Evolutionary conservation across 352 stramenopile species (phyloP).

Genomic region (Phytophthora rubi): DNA sequence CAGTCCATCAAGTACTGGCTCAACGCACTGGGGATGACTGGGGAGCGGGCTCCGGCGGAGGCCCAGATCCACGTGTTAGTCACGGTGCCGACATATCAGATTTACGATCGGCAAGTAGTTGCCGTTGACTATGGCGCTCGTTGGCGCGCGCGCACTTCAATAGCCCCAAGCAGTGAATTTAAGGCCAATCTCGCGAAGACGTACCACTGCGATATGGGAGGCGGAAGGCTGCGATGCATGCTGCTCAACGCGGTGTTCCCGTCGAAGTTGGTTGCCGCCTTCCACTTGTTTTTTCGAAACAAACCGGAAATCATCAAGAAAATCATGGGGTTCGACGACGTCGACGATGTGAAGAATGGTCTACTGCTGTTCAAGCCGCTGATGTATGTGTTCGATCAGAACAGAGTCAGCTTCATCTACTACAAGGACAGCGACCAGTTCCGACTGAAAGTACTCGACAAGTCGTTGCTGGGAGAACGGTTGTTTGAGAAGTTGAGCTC

Average conservation of each 20-base stretch:
- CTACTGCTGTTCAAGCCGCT: slow-evolving; percentile 35
- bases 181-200: slow-evolving; percentile 10
- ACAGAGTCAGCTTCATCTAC: slow-evolving; percentile 32
- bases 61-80: neutral
- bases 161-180: neutral
- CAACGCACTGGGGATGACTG: neutral
- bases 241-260: slow-evolving; percentile 23
- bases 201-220: slow-evolving; percentile 23
- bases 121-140: neutral
- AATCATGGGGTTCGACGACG: slow-evolving; percentile 18
- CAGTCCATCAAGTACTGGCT: neutral
- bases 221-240: slow-evolving; percentile 24
- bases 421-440: slow-evolving; percentile 12
- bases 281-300: slow-evolving; percentile 23
- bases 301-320: slow-evolving; percentile 11
- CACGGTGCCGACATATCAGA: neutral
- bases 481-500: slow-evolving; percentile 15
- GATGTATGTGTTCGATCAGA: slow-evolving; percentile 19
- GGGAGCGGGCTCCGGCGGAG: too few relatives aligned
- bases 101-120: neutral
- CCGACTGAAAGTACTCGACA: slow-evolving; percentile 21
- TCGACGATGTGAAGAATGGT: slow-evolving; percentile 34
- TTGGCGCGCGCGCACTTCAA: neutral
- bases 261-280: slow-evolving; percentile 22
- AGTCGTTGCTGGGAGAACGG: slow-evolving; percentile 11